These are phyloP conservation scores for Ophiostoma ips DNA, from an alignment of 2,329 filamentous ascomycete species.

Conservation along the genomic window DNA sequence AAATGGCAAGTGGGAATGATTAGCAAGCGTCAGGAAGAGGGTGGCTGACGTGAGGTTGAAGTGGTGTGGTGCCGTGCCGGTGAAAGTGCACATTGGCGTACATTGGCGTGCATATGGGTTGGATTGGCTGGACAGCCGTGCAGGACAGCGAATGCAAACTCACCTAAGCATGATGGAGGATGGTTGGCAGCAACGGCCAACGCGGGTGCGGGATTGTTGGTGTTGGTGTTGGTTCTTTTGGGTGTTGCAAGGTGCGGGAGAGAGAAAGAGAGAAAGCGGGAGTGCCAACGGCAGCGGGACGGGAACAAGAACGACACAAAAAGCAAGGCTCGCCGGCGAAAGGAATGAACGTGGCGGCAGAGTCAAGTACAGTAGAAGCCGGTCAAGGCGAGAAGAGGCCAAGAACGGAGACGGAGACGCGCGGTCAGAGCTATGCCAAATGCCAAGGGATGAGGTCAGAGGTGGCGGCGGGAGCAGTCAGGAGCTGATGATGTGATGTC, in stretches of 20 bases:
- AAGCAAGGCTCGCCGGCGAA: not conserved
- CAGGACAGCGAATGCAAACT: not conserved
- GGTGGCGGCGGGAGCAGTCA: too few relatives aligned
- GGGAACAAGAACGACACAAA: too few relatives aligned
- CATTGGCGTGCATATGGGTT: not conserved
- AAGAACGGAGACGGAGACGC: too few relatives aligned
- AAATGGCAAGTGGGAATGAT: too few relatives aligned
- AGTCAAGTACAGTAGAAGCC: not conserved
- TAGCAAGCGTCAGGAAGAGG: not conserved
- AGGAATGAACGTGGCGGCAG: not conserved
- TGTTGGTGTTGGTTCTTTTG: too few relatives aligned
- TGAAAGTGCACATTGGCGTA: not conserved
- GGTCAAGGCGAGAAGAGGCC: not conserved
- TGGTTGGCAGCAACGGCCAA: constrained; percentile 3
- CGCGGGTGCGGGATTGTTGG: not conserved
- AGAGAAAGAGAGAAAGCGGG: too few relatives aligned
- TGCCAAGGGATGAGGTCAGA: too few relatives aligned
- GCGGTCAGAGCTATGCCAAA: too few relatives aligned
- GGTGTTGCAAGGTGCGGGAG: not conserved
- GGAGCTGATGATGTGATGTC: too few relatives aligned
- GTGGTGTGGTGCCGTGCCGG: not conserved
- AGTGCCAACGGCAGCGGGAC: too few relatives aligned
- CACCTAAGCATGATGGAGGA: constrained; percentile 7
- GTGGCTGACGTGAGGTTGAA: too few relatives aligned
- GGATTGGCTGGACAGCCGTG: not conserved